Conservation (phyloP, 208 protist genomes). For the Paratrypanosoma confusum region DNA sequence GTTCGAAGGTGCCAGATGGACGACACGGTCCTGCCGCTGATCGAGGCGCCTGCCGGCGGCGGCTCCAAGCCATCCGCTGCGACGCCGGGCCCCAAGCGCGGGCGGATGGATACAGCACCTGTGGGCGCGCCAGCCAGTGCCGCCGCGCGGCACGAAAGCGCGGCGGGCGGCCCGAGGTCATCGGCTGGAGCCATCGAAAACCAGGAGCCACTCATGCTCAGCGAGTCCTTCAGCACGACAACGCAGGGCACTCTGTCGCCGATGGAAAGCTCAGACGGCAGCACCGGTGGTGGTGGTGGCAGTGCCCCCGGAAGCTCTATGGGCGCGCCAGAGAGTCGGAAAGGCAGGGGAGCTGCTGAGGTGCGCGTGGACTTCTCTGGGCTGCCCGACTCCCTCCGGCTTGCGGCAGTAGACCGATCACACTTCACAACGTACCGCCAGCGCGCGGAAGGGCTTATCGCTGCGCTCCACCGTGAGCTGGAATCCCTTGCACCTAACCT, state of each 20-base stretch:
- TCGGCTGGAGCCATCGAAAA: too few relatives aligned
- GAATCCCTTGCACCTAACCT: constrained; percentile 76
- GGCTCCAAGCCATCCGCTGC: constrained; percentile 10
- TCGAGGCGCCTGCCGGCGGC: too few relatives aligned
- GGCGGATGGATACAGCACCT: constrained; percentile 14
- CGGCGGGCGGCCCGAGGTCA: constrained; percentile 1
- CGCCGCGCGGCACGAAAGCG: not conserved
- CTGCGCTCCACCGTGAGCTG: constrained; percentile 48
- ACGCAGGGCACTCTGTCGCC: too few relatives aligned
- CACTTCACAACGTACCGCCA: constrained; percentile 53
- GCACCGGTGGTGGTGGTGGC: too few relatives aligned
- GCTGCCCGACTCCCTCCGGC: constrained; percentile 37
- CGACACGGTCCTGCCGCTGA: constrained; percentile 63
- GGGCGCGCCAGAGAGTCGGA: not conserved
- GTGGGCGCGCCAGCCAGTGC: not conserved
- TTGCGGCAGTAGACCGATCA: constrained; percentile 23
- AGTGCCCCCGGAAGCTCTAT: not conserved
- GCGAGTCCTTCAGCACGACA: too few relatives aligned
- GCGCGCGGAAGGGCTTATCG: constrained; percentile 35
- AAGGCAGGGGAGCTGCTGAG: too few relatives aligned
- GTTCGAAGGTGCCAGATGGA: constrained; percentile 82
- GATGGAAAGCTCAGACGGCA: too few relatives aligned
- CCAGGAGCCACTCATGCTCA: too few relatives aligned
- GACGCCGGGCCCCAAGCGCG: constrained; percentile 28
- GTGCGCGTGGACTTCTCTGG: constrained; percentile 24